Base-by-base conservation (phyloP, 2,329 filamentous ascomycete species). In the Neonectria hederae region DNA sequence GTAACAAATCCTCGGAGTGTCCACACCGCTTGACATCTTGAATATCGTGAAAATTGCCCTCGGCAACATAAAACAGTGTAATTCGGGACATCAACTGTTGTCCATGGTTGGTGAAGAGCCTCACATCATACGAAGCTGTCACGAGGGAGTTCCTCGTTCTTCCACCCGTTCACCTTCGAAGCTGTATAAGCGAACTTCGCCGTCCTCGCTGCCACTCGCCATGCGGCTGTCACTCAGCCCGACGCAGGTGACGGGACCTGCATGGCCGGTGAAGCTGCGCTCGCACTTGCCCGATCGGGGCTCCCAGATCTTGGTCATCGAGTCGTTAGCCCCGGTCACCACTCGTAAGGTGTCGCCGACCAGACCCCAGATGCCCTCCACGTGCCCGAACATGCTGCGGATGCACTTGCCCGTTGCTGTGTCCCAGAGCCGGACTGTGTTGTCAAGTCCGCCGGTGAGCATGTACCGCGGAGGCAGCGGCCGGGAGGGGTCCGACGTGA, bases 281-380 rank as follows among this genome's bases (percentile, higher is more conserved):
- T 98, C 94, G 78, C 94, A 97, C 75, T 92, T 93, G 28, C 96
- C 96, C 1, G 92, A 94, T 62, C 94, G 84, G 17, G 95, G 92
- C 79, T 98, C 95, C 96, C 96, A 99, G 32, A 87, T 78, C 82
- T 98, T 98, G 73, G 97, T 92, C 89, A 95, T 97, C 45, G 93
- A 90, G 79, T 99, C 96, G 77, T 98, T 94, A 11, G 93, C 92
- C 0, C 94, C 95, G 19, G 91, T 93, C 14, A 98, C 93, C 17
- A 97, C 89, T 11, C 96, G 89, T 21, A 98, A 82, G 1, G 92
- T 94, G 79, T 98, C 95, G 3, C 92, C 95, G 0, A 92, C 93
- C 3, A 99, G 84, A 6, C 92, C 92, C 96, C 96, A 99, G 21
- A 99, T 91, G 32, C 96, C 96, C 78, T 99, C 96, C 22, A 99